A percentile compares a stretch with the other conserved stretches of the same genome.
These are phyloP conservation scores for Serendipita sp. DNA, from an alignment of 768 basidiomycete genomes.

Conservation along the genomic window DNA sequence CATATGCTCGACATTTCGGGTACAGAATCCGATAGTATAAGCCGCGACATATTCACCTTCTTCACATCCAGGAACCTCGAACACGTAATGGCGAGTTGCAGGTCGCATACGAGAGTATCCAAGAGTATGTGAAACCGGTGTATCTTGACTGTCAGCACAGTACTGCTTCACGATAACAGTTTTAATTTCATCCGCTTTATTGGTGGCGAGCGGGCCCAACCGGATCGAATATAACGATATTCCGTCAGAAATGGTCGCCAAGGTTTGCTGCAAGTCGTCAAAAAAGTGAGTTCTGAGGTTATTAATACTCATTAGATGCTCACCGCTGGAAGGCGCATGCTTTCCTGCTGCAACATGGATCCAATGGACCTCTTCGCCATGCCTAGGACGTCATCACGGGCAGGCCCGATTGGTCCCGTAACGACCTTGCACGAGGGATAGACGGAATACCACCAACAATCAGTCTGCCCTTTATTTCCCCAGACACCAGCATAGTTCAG, in stretches of 20 bases:
- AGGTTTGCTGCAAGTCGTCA: not conserved
- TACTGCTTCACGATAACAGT: slow-evolving; percentile 2
- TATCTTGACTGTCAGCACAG: not conserved
- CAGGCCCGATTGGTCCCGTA: not conserved
- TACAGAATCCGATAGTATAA: not conserved
- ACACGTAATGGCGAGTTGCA: not conserved
- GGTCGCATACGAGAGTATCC: not conserved
- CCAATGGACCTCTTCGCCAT: not conserved
- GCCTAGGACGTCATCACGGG: slow-evolving; percentile 4
- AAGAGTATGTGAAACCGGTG: not conserved
- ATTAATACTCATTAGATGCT: not conserved
- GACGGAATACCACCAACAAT: slow-evolving; percentile 8
- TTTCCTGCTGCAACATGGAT: not conserved
- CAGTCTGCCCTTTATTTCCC: slow-evolving; percentile 6
- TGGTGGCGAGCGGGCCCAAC: not conserved
- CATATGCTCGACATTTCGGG: not conserved
- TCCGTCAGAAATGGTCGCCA: not conserved
- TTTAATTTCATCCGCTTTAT: not conserved
- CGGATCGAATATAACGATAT: not conserved
- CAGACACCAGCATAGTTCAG: slow-evolving; percentile 6
- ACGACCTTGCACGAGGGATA: slow-evolving; percentile 7
- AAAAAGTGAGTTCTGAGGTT: not conserved
- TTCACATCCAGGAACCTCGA: not conserved
- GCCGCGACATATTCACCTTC: not conserved
- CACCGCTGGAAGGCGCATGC: not conserved